These are phyloP conservation scores for Theobroma grandiflorum DNA, from an alignment of 441 rosid species.

Conservation along the genomic window DNA sequence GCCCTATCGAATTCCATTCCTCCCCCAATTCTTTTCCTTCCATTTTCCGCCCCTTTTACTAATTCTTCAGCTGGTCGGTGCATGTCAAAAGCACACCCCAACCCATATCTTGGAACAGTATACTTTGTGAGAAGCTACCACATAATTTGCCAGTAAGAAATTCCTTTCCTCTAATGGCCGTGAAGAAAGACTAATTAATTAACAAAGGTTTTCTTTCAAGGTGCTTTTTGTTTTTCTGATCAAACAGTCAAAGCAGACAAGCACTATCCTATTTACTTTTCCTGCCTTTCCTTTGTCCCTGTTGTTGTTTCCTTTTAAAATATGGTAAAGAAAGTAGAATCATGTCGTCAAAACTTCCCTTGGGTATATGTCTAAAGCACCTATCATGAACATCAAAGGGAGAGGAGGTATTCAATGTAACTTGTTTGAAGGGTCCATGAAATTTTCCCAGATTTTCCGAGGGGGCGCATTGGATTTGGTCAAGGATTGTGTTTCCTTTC, in stretches of 20 bases:
- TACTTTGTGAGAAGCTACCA: not conserved
- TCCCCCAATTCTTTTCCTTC: not conserved
- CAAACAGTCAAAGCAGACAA: conserved; percentile 8
- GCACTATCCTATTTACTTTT: not conserved
- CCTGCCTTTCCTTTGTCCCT: not conserved
- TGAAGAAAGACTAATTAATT: too few relatives aligned
- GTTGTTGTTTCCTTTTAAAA: not conserved
- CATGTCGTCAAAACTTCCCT: not conserved
- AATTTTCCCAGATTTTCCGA: not conserved
- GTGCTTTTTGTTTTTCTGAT: not conserved
- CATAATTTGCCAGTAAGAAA: not conserved
- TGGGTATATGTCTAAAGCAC: not conserved
- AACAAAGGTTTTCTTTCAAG: too few relatives aligned
- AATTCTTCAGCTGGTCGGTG: not conserved
- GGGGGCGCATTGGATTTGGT: conserved; percentile 1
- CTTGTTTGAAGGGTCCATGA: conserved; percentile 18
- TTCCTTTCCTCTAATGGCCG: not conserved
- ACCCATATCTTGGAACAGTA: not conserved
- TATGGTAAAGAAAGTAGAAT: not conserved
- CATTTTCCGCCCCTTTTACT: not conserved
- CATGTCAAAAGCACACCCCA: not conserved
- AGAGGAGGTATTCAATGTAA: not conserved
- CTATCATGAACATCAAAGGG: too few relatives aligned
- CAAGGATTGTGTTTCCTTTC: not conserved
- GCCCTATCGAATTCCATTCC: not conserved